These are phyloP conservation scores for Dryadomyces sulphureus DNA, from an alignment of 2,329 filamentous ascomycete species.

Conservation along the genomic window DNA sequence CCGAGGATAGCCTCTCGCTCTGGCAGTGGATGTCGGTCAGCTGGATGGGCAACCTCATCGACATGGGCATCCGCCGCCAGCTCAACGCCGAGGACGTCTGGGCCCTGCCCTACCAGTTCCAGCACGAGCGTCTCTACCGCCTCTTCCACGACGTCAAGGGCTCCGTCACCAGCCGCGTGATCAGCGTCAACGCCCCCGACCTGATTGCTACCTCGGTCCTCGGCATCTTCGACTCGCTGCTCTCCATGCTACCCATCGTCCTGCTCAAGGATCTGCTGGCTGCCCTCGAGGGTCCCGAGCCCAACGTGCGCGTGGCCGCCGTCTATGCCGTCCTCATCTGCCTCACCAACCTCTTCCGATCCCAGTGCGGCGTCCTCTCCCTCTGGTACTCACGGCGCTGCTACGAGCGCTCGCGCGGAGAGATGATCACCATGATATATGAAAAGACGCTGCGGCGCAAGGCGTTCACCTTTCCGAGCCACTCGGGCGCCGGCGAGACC, in stretches of 20 bases:
- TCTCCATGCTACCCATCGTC: constrained; percentile 46
- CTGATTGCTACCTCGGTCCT: constrained; percentile 52
- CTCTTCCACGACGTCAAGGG: constrained; percentile 60
- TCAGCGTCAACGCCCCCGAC: constrained; percentile 68
- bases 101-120: constrained; percentile 65
- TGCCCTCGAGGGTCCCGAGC: constrained; percentile 41
- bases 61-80: constrained; percentile 46
- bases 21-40: constrained; percentile 78
- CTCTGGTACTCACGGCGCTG: constrained; percentile 73
- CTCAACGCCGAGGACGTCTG: constrained; percentile 71
- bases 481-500: constrained; percentile 14
- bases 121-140: constrained; percentile 60
- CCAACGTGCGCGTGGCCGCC: constrained; percentile 40
- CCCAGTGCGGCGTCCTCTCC: constrained; percentile 52
- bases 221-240: constrained; percentile 44
- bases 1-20: constrained; percentile 65
- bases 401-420: constrained; percentile 73
- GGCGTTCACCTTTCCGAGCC: constrained; percentile 41
- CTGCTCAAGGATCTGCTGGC: constrained; percentile 58
- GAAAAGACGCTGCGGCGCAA: constrained; percentile 50
- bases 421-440: constrained; percentile 58
- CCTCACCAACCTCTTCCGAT: constrained; percentile 41
- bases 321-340: constrained; percentile 52
- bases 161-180: constrained; percentile 52
- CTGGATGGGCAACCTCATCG: constrained; percentile 67